Evolutionary conservation across 1,139 yeast genomes (phyloP).

Genomic region (Suhomyces anneliseae): DNA sequence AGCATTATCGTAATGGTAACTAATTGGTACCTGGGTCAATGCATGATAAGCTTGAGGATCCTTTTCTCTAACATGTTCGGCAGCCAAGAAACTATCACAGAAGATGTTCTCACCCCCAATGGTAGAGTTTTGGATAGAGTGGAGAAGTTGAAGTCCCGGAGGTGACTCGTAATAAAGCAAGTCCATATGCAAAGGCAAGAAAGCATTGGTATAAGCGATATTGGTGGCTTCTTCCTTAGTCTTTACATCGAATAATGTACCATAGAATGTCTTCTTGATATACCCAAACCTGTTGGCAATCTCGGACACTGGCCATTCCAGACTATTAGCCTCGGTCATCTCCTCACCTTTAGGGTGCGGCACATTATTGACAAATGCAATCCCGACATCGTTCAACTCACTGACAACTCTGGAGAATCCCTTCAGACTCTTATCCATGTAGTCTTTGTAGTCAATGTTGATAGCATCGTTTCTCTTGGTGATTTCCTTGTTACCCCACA

Average conservation of each 20-base stretch:
- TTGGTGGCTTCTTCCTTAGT: constrained; percentile 62
- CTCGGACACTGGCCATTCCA: constrained; percentile 41
- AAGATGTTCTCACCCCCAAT: constrained; percentile 71
- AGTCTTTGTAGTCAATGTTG: constrained; percentile 42
- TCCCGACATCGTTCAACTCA: constrained; percentile 57
- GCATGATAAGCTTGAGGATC: constrained; percentile 71
- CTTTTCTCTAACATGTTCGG: constrained; percentile 47
- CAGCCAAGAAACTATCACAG: constrained; percentile 76
- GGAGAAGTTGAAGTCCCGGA: constrained; percentile 77
- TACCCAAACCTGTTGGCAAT: constrained; percentile 69
- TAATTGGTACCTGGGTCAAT: constrained; percentile 61
- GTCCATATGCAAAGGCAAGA: constrained; percentile 80
- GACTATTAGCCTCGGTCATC: constrained; percentile 30
- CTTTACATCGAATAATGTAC: constrained; percentile 69
- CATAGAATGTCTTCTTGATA: constrained; percentile 72
- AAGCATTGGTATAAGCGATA: constrained; percentile 68
- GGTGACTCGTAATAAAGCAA: constrained; percentile 78
- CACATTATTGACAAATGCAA: constrained; percentile 54
- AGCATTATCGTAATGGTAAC: constrained; percentile 68
- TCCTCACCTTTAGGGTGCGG: constrained; percentile 36
- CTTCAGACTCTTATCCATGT: constrained; percentile 29
- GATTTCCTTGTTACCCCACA: constrained; percentile 42
- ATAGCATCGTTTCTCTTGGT: constrained; percentile 19
- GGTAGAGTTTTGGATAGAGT: constrained; percentile 62
- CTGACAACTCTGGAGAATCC: constrained; percentile 42